These are phyloP conservation scores for Monosporascus ibericus DNA, from an alignment of 2,329 filamentous ascomycete genomes.

Conservation along the genomic window DNA sequence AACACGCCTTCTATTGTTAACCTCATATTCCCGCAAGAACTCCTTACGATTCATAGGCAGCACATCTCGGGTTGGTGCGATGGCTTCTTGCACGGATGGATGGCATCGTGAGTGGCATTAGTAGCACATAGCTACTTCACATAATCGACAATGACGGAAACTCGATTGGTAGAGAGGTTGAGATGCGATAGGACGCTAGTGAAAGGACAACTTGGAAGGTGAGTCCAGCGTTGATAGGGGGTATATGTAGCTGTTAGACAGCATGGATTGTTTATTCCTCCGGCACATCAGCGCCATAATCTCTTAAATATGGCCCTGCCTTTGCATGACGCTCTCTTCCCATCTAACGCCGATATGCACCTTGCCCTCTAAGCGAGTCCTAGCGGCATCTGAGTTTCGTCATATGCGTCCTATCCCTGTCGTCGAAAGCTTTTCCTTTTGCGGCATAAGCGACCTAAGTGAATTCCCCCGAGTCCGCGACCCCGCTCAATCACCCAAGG, in stretches of 20 bases:
- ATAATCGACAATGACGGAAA: no score
- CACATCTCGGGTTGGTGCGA: not conserved
- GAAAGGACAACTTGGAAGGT: not conserved
- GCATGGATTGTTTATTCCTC: not conserved
- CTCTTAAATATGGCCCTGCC: not conserved
- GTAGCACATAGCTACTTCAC: no score
- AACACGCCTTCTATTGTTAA: not conserved
- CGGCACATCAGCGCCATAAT: not conserved
- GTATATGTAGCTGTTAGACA: not conserved
- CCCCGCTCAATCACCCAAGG: slow-evolving; percentile 34
- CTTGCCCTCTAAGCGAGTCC: not conserved
- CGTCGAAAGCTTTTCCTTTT: not conserved
- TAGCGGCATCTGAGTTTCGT: not conserved
- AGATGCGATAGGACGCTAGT: no score
- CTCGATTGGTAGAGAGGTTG: no score
- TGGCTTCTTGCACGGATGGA: no score
- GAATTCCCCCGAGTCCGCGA: not conserved
- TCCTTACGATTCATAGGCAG: not conserved
- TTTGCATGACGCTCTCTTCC: not conserved
- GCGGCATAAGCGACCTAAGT: no score
- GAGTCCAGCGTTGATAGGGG: not conserved
- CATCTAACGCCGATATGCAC: not conserved
- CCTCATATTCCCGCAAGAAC: not conserved
- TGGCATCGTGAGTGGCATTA: no score
- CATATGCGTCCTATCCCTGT: not conserved